These are phyloP conservation scores for Physcia stellaris DNA, from an alignment of 495 filamentous ascomycete genomes.

Conservation along the genomic window DNA sequence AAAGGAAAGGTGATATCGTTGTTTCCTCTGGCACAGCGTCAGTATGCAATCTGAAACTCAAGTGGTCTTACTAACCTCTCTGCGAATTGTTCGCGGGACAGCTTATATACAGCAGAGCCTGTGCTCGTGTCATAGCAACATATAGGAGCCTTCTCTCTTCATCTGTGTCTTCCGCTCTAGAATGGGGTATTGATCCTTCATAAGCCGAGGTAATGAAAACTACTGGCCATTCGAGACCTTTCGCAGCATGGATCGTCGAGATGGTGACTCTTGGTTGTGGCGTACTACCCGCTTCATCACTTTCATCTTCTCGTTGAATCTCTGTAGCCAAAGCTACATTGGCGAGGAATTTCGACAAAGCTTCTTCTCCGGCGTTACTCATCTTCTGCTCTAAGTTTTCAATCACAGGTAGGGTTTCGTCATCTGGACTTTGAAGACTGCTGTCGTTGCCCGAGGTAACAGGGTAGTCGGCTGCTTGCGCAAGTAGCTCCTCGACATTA, in stretches of 20 bases:
- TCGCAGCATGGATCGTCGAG: constrained; percentile 93
- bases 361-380: constrained; percentile 41
- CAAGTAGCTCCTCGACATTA: constrained; percentile 79
- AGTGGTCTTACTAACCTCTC: constrained; percentile 12
- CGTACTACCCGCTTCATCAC: constrained; percentile 25
- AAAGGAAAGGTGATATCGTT: constrained; percentile 49
- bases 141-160: constrained; percentile 89
- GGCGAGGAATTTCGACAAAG: constrained; percentile 68
- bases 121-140: constrained; percentile 94
- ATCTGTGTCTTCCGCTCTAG: constrained; percentile 74
- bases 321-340: constrained; percentile 83
- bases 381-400: constrained; percentile 61
- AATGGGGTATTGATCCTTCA: constrained; percentile 86
- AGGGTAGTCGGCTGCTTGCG: constrained; percentile 59
- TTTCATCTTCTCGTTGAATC: constrained; percentile 43
- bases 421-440: constrained; percentile 30
- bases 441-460: constrained; percentile 21
- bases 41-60: not conserved
- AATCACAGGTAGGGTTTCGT: constrained; percentile 62
- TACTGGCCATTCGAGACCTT: constrained; percentile 94
- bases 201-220: constrained; percentile 91
- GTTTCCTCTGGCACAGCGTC: constrained; percentile 34
- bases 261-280: constrained; percentile 62
- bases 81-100: constrained; percentile 54
- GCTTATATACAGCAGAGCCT: constrained; percentile 83